Evolutionary conservation across 768 basidiomycete species (phyloP), one percentile per base, ranked within the genome.

Genomic region (Lactarius trivialis): DNA sequence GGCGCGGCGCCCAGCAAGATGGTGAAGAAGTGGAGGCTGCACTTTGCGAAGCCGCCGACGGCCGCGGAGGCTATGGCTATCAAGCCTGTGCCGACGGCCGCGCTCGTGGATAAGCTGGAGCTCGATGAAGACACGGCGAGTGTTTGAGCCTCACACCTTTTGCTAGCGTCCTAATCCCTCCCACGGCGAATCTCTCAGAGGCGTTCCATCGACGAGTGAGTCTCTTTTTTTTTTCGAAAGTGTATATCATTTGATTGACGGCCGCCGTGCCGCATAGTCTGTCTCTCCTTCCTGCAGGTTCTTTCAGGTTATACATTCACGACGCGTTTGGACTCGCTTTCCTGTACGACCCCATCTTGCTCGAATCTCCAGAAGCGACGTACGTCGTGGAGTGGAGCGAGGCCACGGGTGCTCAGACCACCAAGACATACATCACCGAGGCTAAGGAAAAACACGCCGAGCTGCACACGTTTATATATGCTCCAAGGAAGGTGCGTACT

Each of bases 301-400:
- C 78, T 21, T 70, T 79, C 48, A 57, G 77, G 62, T 72, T 82
- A 61, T 76, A 78, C 5, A 56, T 84, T 15, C 74, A 77, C 55
- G 76, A 78, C 12, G 61, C 72, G 8, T 58, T 57, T 2, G 64
- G 76, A 9, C 68, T 79, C 65, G 82, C 78, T 0, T 86, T 85
- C 62, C 43, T 85, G 9, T 78, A 81, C 54, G 80, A 83, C 60
- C 85, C 85, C 0, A 73, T 85, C 34, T 73, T 82, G 28, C 73
- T 85, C 43, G 85, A 86, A 55, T 76, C 73, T 1, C 72, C 75
- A 9, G 67, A 67, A 4, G 70, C 67, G 2, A 66, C 81, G 6
- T 77, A 80, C 64, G 62, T 85, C 28, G 73, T 86, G 45, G 82
- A 84, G 64, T 86, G 84, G 83, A 79, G 80, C 21, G 70, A 70